Evolutionary conservation across 2,329 filamentous ascomycete species (phyloP).

Genomic region (Ciborinia camelliae): DNA sequence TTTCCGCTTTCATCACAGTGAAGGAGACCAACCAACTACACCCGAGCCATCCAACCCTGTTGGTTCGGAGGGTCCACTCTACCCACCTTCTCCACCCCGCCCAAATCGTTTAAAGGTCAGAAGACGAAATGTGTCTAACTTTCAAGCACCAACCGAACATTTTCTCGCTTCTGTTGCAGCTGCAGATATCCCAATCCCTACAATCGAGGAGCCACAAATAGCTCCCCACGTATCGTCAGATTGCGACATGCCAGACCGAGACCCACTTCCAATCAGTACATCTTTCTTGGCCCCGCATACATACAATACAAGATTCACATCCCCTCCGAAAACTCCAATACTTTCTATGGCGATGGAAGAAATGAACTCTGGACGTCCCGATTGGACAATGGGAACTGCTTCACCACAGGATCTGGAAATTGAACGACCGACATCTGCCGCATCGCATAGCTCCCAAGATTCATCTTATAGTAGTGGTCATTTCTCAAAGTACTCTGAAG

Average conservation of each 20-base stretch:
- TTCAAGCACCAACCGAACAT: slow-evolving; percentile 57
- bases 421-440: slow-evolving; percentile 30
- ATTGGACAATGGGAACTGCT: slow-evolving; percentile 34
- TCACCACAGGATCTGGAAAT: slow-evolving; percentile 28
- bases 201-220: slow-evolving; percentile 55
- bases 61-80: slow-evolving; percentile 31
- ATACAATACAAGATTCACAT: slow-evolving; percentile 30
- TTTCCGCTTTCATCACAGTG: slow-evolving; percentile 33
- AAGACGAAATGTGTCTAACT: slow-evolving; percentile 33
- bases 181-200: slow-evolving; percentile 61
- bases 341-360: slow-evolving; percentile 35
- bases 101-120: slow-evolving; percentile 34
- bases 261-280: slow-evolving; percentile 21
- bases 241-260: slow-evolving; percentile 31
- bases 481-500: slow-evolving; percentile 55
- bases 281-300: slow-evolving; percentile 29
- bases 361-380: slow-evolving; percentile 25
- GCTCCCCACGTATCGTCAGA: slow-evolving; percentile 31
- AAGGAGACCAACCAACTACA: slow-evolving; percentile 31
- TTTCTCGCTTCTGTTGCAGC: slow-evolving; percentile 66
- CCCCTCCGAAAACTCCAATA: slow-evolving; percentile 58
- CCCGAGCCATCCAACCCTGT: slow-evolving; percentile 30
- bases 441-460: slow-evolving; percentile 45
- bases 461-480: slow-evolving; percentile 56
- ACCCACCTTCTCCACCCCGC: slow-evolving; percentile 35